A percentile compares a stretch with the other conserved stretches of the same genome.
Evolutionary conservation across 2,329 filamentous ascomycete genomes (phyloP).

Genomic region (Diaporthe vaccinii): DNA sequence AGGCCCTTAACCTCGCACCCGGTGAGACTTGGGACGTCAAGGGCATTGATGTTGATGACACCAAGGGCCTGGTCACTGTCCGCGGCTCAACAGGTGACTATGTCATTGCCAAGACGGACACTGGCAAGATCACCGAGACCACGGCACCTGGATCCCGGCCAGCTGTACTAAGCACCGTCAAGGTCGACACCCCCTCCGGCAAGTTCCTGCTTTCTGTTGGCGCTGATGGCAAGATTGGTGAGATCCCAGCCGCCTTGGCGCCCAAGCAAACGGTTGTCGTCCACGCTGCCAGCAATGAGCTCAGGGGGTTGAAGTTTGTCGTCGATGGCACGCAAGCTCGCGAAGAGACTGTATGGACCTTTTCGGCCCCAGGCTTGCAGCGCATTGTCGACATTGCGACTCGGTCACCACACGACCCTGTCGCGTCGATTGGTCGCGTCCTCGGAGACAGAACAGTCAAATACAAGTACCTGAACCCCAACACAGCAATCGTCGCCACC

Average conservation of each 20-base stretch:
- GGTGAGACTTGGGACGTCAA: conserved; percentile 75
- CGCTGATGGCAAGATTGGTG: conserved; percentile 61
- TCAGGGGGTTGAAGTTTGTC: conserved; percentile 69
- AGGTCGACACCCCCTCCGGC: conserved; percentile 66
- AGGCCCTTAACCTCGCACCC: conserved; percentile 69
- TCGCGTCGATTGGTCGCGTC: conserved; percentile 95
- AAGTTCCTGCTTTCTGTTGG: conserved; percentile 69
- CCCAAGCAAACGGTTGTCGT: conserved; percentile 69
- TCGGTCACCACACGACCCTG: conserved; percentile 82
- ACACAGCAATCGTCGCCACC: conserved; percentile 82
- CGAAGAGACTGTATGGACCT: conserved; percentile 76
- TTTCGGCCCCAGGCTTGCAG: conserved; percentile 75
- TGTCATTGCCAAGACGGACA: conserved; percentile 66
- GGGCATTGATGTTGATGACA: conserved; percentile 74
- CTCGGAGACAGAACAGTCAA: conserved; percentile 92
- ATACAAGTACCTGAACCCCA: conserved; percentile 97
- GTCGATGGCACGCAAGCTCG: conserved; percentile 56
- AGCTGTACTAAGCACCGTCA: conserved; percentile 60
- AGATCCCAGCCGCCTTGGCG: conserved; percentile 59
- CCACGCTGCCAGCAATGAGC: conserved; percentile 60
- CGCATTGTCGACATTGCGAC: conserved; percentile 77
- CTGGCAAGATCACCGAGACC: conserved; percentile 64
- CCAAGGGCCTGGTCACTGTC: conserved; percentile 67
- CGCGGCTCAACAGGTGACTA: conserved; percentile 73
- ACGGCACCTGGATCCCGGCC: conserved; percentile 56